These are phyloP conservation scores for Paramecium tetraurelia DNA, from an alignment of 73 alveolate genomes.

Conservation along the genomic window DNA sequence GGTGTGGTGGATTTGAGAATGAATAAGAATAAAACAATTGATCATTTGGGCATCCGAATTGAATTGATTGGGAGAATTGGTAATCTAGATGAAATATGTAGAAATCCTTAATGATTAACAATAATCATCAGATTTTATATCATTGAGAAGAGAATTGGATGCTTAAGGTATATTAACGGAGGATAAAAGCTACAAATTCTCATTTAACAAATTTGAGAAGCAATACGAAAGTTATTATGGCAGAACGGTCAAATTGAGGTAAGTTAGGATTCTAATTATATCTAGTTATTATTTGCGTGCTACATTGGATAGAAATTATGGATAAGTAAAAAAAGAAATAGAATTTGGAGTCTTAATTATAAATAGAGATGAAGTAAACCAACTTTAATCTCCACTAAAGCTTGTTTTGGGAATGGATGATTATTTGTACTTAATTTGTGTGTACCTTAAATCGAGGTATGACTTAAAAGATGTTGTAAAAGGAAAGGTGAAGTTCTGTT, in stretches of 20 bases:
- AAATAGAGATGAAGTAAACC: neutral
- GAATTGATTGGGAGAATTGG: conserved; percentile 60
- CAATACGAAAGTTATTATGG: conserved; percentile 58
- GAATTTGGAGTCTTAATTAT: conserved; percentile 3
- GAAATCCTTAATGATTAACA: conserved; percentile 52
- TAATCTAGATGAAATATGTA: neutral
- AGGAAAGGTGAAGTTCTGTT: conserved; percentile 96
- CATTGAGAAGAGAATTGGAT: conserved; percentile 56
- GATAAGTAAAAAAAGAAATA: conserved; percentile 11
- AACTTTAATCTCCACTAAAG: neutral
- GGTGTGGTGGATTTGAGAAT: conserved; percentile 42
- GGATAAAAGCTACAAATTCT: conserved; percentile 41
- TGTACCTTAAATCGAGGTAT: conserved; percentile 85
- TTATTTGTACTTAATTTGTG: conserved; percentile 96
- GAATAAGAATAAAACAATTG: conserved; percentile 46
- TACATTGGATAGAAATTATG: conserved; percentile 12
- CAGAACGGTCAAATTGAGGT: neutral
- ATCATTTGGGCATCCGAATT: conserved; percentile 53
- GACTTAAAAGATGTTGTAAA: conserved; percentile 92
- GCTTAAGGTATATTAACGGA: conserved; percentile 50
- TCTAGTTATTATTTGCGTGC: conserved; percentile 28
- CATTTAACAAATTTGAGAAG: conserved; percentile 59
- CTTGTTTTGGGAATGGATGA: conserved; percentile 2
- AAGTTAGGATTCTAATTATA: neutral
- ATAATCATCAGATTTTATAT: conserved; percentile 54